phyloP scores from a whole-genome alignment of 805 yeast species.

The Hanseniaspora lindneri region DNA sequence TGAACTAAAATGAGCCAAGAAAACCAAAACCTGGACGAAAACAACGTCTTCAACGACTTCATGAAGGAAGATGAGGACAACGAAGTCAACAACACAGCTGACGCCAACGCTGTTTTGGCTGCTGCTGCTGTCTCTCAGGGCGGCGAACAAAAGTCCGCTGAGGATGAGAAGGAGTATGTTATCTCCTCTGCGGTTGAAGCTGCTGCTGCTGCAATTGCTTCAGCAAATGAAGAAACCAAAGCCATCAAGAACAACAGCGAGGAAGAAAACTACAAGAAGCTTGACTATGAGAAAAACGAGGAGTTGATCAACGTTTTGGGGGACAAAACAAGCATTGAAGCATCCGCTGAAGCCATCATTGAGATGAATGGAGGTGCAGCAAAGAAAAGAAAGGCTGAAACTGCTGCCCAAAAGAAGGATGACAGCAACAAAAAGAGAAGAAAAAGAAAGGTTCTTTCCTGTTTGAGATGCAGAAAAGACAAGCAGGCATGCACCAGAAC shows the following conservation, averaged over 20 bases:
- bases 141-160: neutral
- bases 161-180: neutral
- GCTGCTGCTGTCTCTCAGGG: neutral
- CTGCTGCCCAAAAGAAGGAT: neutral
- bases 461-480: slow-evolving; percentile 15
- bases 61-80: slow-evolving; percentile 15
- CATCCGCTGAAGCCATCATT: neutral
- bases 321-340: neutral
- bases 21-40: slow-evolving; percentile 7
- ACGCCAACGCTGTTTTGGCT: neutral
- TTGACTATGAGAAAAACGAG: neutral
- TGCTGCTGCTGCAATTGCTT: neutral
- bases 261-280: neutral
- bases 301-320: slow-evolving; percentile 1
- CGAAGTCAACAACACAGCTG: neutral
- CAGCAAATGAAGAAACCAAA: neutral
- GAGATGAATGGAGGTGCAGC: neutral
- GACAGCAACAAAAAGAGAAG: slow-evolving; percentile 1
- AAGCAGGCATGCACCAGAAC: slow-evolving; percentile 14
- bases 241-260: neutral
- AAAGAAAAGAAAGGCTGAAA: neutral
- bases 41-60: slow-evolving; percentile 14
- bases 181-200: slow-evolving; percentile 1
- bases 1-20: slow-evolving; percentile 1
- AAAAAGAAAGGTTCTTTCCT: slow-evolving; percentile 14